Base-by-base conservation (phyloP, 768 basidiomycete species). In the Hypholoma fasciculare region DNA sequence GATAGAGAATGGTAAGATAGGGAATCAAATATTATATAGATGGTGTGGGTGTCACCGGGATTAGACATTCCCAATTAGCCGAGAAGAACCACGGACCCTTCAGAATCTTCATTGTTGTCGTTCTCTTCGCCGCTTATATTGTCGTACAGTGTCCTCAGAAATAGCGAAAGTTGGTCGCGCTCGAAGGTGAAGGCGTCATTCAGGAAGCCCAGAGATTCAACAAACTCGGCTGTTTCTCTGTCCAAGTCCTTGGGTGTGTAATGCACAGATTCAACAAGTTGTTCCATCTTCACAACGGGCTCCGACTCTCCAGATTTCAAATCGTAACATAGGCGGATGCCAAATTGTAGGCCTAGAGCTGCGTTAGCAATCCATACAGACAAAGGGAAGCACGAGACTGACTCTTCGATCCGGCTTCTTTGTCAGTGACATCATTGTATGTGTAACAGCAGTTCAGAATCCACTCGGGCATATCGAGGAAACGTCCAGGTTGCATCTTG, bases 391-490 rank as follows among this genome's bases (percentile, higher is more conserved):
- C 13, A 39, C 8, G 16, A 59, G 55, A 67, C 72, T 61, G 67
- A 82, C 78, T 75, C 67, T 75, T 77, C 54, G 71, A 65, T 11
- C 63, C 50, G 44, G 69, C 64, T 62, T 69, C 61, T 51, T 62
- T 57, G 55, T 65, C 65, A 23, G 66, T 67, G 59, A 69, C 73
- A 62, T 79, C 73, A 8, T 69, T 71, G 65, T 79, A 78, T 2
- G 88, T 86, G 68, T 86, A 92, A 30, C 91, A 71, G 69, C 92
- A 96, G 6, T 75, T 81, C 60, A 87, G 79, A 13, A 76, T 71
- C 74, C 84, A 80, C 56, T 92, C 85, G 16, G 91, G 88, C 7
- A 79, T 63, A 37, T 79, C 75, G 16, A 79, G 69, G 52, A 75
- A 73, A 52, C 72, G 70, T 26, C 72, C 69, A 11, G 67, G 61